phyloP scores from a whole-genome alignment of 345 rosid genomes.

The Citrus cavaleriei region DNA sequence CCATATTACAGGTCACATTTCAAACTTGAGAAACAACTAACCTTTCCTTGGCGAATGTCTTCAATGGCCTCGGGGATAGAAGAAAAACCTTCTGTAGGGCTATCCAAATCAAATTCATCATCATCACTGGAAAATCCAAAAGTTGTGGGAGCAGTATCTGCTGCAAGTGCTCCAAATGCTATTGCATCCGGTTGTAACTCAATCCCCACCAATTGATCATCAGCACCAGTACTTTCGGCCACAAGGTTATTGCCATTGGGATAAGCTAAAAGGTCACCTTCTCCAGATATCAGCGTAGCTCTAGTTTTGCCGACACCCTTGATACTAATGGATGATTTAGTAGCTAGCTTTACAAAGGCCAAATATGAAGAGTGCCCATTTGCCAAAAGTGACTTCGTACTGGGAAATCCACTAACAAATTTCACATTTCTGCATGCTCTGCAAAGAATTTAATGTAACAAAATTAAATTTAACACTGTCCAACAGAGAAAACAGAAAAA shows the following conservation, averaged over 20 bases:
- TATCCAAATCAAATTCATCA: conserved; percentile 66
- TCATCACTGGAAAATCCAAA: conserved; percentile 26
- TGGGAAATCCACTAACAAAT: conserved; percentile 37
- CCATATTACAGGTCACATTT: background rate
- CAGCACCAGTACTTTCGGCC: conserved; percentile 21
- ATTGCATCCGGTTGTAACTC: conserved; percentile 33
- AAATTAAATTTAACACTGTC: background rate
- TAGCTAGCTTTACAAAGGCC: conserved; percentile 17
- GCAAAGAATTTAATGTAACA: conserved; percentile 19
- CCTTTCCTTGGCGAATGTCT: conserved; percentile 78
- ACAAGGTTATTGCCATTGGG: conserved; percentile 30
- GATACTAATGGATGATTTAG: conserved; percentile 29
- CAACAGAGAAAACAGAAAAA: background rate
- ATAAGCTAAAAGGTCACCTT: conserved; percentile 51
- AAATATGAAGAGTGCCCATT: conserved; percentile 28
- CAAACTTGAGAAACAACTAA: conserved; percentile 6
- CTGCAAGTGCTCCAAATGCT: conserved; percentile 34
- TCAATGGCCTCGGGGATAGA: conserved; percentile 72
- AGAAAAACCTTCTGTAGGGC: conserved; percentile 59
- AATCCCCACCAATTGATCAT: conserved; percentile 27
- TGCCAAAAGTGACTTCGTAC: conserved; percentile 17
- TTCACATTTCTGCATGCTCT: conserved; percentile 42
- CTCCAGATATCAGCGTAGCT: conserved; percentile 56
- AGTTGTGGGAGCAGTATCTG: conserved; percentile 37
- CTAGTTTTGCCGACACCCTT: conserved; percentile 37